These are phyloP conservation scores for Entomortierella lignicola DNA, from an alignment of 192 early-diverging fungal species.

Conservation along the genomic window DNA sequence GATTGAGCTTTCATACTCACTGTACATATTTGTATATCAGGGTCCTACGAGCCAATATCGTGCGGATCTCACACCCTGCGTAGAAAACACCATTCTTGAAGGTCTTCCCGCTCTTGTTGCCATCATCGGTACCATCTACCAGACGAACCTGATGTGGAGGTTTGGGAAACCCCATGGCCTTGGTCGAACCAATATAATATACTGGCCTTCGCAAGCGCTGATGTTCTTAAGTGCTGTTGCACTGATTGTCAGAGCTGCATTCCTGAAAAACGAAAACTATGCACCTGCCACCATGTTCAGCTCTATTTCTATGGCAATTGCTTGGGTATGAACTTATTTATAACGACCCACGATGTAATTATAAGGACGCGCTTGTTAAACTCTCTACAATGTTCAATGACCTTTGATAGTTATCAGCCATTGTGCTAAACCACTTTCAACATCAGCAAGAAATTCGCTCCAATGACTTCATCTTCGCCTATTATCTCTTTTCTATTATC, in stretches of 20 bases:
- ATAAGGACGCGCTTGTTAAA: no score
- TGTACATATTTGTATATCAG: conserved; percentile 14
- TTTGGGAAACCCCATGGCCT: conserved; percentile 39
- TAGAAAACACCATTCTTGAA: conserved; percentile 48
- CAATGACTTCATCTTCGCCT: conserved; percentile 29
- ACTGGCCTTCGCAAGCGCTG: conserved; percentile 42
- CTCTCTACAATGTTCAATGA: no score
- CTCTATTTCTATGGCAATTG: conserved; percentile 29
- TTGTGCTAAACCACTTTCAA: conserved; percentile 33
- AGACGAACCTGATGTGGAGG: conserved; percentile 18
- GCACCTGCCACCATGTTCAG: conserved; percentile 45
- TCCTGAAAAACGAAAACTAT: conserved; percentile 19
- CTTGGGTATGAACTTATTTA: conserved; percentile 29
- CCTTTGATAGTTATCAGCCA: conserved; percentile 13
- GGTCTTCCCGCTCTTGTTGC: conserved; percentile 31
- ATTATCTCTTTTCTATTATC: conserved; percentile 25
- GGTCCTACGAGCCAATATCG: conserved; percentile 26
- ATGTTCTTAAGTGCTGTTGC: conserved; percentile 35
- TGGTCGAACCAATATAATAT: conserved; percentile 42
- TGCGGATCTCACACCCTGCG: conserved; percentile 45
- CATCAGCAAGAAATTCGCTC: conserved; percentile 43
- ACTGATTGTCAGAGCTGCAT: conserved; percentile 22
- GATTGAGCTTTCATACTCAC: no score
- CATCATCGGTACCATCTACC: conserved; percentile 8
- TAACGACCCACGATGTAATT: no score